A percentile compares a stretch with the other conserved stretches of the same genome.
phyloP scores from a whole-genome alignment of 176 grass and related monocot genomes.

The Phragmites australis region DNA sequence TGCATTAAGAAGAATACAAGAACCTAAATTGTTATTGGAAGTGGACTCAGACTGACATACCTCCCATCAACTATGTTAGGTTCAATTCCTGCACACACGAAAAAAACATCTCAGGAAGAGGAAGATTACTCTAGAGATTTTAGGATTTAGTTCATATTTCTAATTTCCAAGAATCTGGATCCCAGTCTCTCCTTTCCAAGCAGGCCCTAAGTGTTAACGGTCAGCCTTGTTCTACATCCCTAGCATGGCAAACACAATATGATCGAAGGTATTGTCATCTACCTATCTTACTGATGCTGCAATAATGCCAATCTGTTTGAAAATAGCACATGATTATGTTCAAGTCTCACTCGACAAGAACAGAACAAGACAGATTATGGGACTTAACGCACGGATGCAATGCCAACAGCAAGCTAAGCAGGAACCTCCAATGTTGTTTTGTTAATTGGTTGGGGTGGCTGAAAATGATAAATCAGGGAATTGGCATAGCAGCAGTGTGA shows the following conservation, averaged over 20 bases:
- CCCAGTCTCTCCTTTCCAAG: too few relatives aligned
- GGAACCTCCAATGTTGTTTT: background rate
- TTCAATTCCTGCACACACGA: too few relatives aligned
- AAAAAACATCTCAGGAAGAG: too few relatives aligned
- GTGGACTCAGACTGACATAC: too few relatives aligned
- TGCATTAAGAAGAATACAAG: too few relatives aligned
- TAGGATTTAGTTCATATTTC: too few relatives aligned
- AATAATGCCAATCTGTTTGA: background rate
- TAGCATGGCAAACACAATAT: background rate
- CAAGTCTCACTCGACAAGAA: background rate
- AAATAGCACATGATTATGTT: background rate
- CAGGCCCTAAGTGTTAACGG: background rate
- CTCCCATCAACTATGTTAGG: too few relatives aligned
- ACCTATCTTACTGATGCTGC: background rate
- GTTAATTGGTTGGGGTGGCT: background rate
- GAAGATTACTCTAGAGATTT: too few relatives aligned
- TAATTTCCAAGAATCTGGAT: too few relatives aligned
- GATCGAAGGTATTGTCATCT: background rate
- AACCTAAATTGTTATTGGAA: too few relatives aligned
- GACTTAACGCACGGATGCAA: background rate
- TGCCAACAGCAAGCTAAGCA: background rate
- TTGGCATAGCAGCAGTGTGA: background rate
- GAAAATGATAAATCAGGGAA: background rate
- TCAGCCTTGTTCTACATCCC: background rate
- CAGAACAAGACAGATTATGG: background rate